Evolutionary conservation across 2,329 filamentous ascomycete species (phyloP), one percentile per base, ranked within the genome.

Genomic region (Sclerotinia subarctica): DNA sequence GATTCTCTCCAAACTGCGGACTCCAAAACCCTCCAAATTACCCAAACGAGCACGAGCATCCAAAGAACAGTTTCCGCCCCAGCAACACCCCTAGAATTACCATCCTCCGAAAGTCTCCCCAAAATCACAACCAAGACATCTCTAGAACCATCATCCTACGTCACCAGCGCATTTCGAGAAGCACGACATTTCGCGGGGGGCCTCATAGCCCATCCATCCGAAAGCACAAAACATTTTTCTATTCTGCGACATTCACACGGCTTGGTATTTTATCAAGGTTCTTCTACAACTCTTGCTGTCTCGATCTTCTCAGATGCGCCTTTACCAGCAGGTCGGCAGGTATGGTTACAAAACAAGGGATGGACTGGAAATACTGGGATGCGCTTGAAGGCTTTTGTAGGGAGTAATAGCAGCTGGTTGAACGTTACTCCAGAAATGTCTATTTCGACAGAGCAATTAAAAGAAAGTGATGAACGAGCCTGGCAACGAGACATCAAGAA

Each of bases 341-440:
- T 91, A 19, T 92, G 88, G 86, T 79, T 92, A 35, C 89, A 92
- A 78, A 83, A 83, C 69, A 89, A 88, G 71, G 90, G 89, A 2
- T 90, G 82, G 79, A 87, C 86, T 0, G 90, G 90, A 5, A 88
- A 88, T 74, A 83, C 88, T 60, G 90, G 90, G 24, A 90, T 92
- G 85, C 82, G 83, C 8, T 79, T 88, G 38, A 90, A 89, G 75
- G 85, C 88, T 0, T 76, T 91, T 1, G 78, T 91, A 47, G 85
- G 88, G 10, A 82, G 84, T 0, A 85, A 82, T 17, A 81, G 82
- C 10, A 82, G 79, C 72, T 92, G 90, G 89, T 80, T 91, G 17
- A 84, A 92, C 68, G 88, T 91, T 2, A 92, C 90, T 0, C 90
- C 90, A 0, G 79, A 80, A 0, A 77, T 81, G 2, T 80, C 80